Base-by-base conservation (phyloP, 2,329 filamentous ascomycete genomes). In the Xylaria sp. region DNA sequence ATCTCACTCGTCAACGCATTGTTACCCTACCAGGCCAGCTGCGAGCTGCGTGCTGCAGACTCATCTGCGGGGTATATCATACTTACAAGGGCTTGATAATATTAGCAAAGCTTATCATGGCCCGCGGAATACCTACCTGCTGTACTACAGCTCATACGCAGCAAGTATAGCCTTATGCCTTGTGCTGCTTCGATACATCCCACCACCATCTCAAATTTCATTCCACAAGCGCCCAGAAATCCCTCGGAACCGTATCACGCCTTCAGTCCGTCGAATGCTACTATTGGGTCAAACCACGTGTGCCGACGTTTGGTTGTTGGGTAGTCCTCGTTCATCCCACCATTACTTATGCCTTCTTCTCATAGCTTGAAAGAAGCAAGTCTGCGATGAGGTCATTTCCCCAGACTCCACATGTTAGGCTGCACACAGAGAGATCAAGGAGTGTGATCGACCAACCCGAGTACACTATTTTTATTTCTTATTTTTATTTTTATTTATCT, bases 261-360 rank as follows among this genome's bases (percentile, higher is more conserved):
- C 53, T 54, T 51, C 53, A 28, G 46, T 66, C 51, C 51, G 33
- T 60, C 28, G 67, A 73, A 70, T 73, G 61, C 51, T 63, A 59
- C 60, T 57, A 66, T 59, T 62, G 49, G 33, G 49, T 51, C 23
- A 36, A 59, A 31, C 63, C 71, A 71, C 69, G 71, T 73, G 71
- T 67, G 65, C 56, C 53, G 36, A 64, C 49, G 36, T 63, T 56
- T 71, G 69, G 65, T 31, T 61, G 51, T 59, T 53, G 65, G 63
- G 56, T 56, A 7, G 53, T 51, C 46, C 23, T 64, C 13, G 56
- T 31, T 48, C 26, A 58, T 65, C 51, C 59, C 31, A 66, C 59
- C 48, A 63, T 31, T 36, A 28, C 28, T 31, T 26, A 13, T 57
- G 36, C 15, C 7, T 13, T 48, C 26, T 26, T 38, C n/a, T 66